Evolutionary conservation across 1,284 basidiomycete species (phyloP).

Genomic region (Leccinum fuscescens): DNA sequence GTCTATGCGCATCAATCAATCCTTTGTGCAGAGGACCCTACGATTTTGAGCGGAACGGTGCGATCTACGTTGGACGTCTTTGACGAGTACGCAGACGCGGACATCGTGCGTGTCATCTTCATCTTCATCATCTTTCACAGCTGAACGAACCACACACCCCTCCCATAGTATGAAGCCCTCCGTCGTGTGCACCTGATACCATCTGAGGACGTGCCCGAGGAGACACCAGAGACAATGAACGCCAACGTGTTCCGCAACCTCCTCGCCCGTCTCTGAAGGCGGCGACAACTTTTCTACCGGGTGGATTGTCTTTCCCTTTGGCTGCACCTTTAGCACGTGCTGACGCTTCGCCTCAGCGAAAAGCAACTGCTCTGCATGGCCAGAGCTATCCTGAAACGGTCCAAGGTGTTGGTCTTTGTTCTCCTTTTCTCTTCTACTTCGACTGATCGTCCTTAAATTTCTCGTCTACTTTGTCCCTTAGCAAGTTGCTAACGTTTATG

Average conservation of each 20-base stretch:
- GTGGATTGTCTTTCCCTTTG: slow-evolving; percentile 36
- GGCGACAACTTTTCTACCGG: slow-evolving; percentile 44
- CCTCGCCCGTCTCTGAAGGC: slow-evolving; percentile 76
- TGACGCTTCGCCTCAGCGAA: slow-evolving; percentile 35
- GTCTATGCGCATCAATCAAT: not conserved
- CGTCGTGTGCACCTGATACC: slow-evolving; percentile 86
- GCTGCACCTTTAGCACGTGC: not conserved
- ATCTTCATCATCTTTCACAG: not conserved
- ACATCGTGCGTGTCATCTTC: slow-evolving; percentile 58
- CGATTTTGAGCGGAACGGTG: slow-evolving; percentile 84
- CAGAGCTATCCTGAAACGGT: slow-evolving; percentile 57
- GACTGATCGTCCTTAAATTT: too few relatives aligned
- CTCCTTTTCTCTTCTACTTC: too few relatives aligned
- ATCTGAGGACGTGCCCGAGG: slow-evolving; percentile 49
- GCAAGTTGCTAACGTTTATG: too few relatives aligned
- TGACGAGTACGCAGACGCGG: slow-evolving; percentile 81
- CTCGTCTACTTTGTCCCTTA: too few relatives aligned
- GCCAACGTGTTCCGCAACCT: slow-evolving; percentile 85
- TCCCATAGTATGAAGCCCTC: slow-evolving; percentile 75
- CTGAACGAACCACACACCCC: slow-evolving; percentile 6
- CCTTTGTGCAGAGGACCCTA: slow-evolving; percentile 71
- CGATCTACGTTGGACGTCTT: slow-evolving; percentile 90
- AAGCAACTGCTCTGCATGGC: slow-evolving; percentile 69
- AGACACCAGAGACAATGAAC: slow-evolving; percentile 54
- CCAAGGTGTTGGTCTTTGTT: slow-evolving; percentile 47